These are phyloP conservation scores for Onygenales sp. DNA, from an alignment of 2,329 filamentous ascomycete species.

Conservation along the genomic window DNA sequence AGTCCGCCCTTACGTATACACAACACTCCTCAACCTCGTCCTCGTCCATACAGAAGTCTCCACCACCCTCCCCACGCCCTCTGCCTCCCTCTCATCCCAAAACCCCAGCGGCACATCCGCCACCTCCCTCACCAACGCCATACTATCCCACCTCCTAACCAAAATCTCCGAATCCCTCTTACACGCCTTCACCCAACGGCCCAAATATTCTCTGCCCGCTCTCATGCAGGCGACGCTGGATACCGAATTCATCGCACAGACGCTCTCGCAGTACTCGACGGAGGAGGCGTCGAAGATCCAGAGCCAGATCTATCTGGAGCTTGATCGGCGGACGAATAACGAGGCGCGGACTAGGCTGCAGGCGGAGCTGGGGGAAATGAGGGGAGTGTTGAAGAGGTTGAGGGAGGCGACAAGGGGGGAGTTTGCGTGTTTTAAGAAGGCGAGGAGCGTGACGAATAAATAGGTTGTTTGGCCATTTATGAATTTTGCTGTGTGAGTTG, in stretches of 20 bases:
- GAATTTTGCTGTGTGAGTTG: not conserved
- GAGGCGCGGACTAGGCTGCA: constrained; percentile 72
- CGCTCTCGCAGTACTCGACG: constrained; percentile 79
- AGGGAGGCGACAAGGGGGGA: constrained; percentile 74
- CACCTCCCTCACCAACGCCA: constrained; percentile 60
- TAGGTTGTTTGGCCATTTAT: not conserved
- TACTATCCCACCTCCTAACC: constrained; percentile 80
- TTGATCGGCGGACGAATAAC: constrained; percentile 83
- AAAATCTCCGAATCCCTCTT: constrained; percentile 72
- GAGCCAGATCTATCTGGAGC: constrained; percentile 80
- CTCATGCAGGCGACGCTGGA: constrained; percentile 97
- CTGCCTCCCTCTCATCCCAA: constrained; percentile 62
- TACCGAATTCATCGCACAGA: constrained; percentile 94
- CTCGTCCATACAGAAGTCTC: constrained; percentile 85
- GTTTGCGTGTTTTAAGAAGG: constrained; percentile 75
- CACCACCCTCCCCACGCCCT: constrained; percentile 66
- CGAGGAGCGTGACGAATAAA: constrained; percentile 26
- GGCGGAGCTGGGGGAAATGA: constrained; percentile 81
- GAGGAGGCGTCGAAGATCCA: constrained; percentile 73
- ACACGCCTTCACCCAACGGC: constrained; percentile 60
- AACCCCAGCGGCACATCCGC: constrained; percentile 60
- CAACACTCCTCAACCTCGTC: constrained; percentile 73
- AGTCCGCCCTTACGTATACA: constrained; percentile 83
- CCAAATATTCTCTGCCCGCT: constrained; percentile 63
- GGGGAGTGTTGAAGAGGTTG: constrained; percentile 72